Conservation (phyloP, 441 rosid genomes). For the Gossypium gossypioides region DNA sequence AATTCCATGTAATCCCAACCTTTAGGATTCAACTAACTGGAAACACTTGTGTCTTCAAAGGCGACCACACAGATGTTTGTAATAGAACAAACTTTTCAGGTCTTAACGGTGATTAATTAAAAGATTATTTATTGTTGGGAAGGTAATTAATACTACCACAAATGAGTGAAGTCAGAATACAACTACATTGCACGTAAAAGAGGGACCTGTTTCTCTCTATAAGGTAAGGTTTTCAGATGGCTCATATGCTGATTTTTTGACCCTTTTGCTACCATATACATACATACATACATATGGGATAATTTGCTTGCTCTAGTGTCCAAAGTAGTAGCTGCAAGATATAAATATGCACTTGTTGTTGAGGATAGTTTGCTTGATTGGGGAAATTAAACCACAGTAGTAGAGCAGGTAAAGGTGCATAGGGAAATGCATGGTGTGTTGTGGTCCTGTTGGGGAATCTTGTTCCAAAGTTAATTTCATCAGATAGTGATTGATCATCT, state of each 20-base stretch:
- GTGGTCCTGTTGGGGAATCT: slow-evolving; percentile 25
- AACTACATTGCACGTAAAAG: slow-evolving; percentile 18
- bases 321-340: slow-evolving; percentile 26
- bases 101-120: background rate
- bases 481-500: slow-evolving; percentile 37
- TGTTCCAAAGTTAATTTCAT: slow-evolving; percentile 29
- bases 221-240: slow-evolving; percentile 29
- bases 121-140: background rate
- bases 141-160: background rate
- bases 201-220: slow-evolving; percentile 40
- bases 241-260: slow-evolving; percentile 18
- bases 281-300: slow-evolving; percentile 15
- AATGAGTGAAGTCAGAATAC: background rate
- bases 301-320: slow-evolving; percentile 29
- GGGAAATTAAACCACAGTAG: slow-evolving; percentile 29
- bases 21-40: no score
- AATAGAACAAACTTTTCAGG: background rate
- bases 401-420: slow-evolving; percentile 26
- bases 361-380: slow-evolving; percentile 43
- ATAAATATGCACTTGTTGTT: slow-evolving; percentile 9
- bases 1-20: no score
- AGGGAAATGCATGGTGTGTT: slow-evolving; percentile 19
- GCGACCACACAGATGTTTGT: background rate
- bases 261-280: slow-evolving; percentile 20
- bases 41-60: background rate